Base-by-base conservation (phyloP, 169 alveolate species). In the Plasmodium malariae region DNA sequence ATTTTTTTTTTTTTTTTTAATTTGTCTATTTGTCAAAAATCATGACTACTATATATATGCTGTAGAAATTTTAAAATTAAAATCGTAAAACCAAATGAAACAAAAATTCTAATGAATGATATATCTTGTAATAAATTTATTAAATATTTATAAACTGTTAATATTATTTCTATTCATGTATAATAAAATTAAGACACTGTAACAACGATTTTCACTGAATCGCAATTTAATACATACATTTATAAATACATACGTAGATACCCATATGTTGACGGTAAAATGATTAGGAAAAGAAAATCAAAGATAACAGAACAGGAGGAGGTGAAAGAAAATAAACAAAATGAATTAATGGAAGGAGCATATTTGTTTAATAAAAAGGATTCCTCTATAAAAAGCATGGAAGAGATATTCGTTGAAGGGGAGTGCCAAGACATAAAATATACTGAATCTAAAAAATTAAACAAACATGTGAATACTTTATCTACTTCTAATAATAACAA, bases 241-340 rank as follows among this genome's bases (percentile, higher is more conserved):
- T 17, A 3, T 19, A 68, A 7, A 59, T 67, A 62, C 62, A 45
- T 62, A 30, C 43, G 48, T 24, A 54, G 12, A 24, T 32, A 55
- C 21, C 12, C 28, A 12, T 34, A 32, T n/a, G 3, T 48, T n/a
- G n/a, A n/a, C n/a, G 54, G 2, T 7, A 68, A 67, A 60, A 80
- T 80, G 90, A 80, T 80, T 51, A 69, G 90, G 19, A 80, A 80
- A 51, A 80, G 90, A 40, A 80, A 80, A 21, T 80, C 90, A 34
- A 80, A 80, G 40, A 57, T 67, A 37, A 83, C 24, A 51, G 90
- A 68, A 28, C 60, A 63, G 26, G 17, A 24, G 43, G 70, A 76
- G 26, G 76, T 3, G 51, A 67, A 21, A 24, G 24, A 12, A 11
- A 72, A 80, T 59, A 37, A 24, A 17, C 72, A 68, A 59, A 24